A percentile compares a stretch with the other conserved stretches of the same genome.
Conservation (phyloP, 2,329 filamentous ascomycete genomes). For the Aureobasidium sp. region DNA sequence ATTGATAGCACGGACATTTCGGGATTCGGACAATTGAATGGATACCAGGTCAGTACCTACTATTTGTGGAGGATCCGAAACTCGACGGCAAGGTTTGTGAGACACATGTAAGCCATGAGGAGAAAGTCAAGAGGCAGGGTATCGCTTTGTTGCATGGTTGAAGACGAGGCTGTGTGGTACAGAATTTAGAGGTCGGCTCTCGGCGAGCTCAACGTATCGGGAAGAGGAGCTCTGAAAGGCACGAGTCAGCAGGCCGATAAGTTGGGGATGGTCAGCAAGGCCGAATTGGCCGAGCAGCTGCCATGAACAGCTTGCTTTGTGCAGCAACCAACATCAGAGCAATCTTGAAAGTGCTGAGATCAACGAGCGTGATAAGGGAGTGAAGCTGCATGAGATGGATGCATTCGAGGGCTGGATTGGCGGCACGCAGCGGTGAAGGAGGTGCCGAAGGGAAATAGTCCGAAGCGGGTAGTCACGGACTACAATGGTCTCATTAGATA, state of each 20-base stretch:
- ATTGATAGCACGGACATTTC: neutral
- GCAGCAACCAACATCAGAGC: neutral
- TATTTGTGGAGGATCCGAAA: neutral
- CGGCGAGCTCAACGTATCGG: conserved; percentile 1
- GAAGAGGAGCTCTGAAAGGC: neutral
- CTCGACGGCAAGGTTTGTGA: neutral
- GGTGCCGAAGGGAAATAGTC: neutral
- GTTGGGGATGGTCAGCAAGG: conserved; percentile 7
- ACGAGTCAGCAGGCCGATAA: conserved; percentile 6
- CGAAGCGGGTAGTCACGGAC: neutral
- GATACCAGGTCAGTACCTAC: neutral
- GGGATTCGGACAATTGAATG: conserved; percentile 6
- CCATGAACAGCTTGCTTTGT: neutral
- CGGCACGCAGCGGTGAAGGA: neutral
- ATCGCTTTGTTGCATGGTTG: neutral
- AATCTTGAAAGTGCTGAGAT: neutral
- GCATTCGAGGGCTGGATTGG: neutral
- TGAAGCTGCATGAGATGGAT: neutral
- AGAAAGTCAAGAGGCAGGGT: neutral
- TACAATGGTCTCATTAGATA: neutral
- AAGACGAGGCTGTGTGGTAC: neutral
- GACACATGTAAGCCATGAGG: neutral
- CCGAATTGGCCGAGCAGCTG: neutral
- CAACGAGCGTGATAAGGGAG: neutral
- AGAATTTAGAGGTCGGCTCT: neutral